Base-by-base conservation (phyloP, 78 protist species). In the Salpingoeca rosetta region DNA sequence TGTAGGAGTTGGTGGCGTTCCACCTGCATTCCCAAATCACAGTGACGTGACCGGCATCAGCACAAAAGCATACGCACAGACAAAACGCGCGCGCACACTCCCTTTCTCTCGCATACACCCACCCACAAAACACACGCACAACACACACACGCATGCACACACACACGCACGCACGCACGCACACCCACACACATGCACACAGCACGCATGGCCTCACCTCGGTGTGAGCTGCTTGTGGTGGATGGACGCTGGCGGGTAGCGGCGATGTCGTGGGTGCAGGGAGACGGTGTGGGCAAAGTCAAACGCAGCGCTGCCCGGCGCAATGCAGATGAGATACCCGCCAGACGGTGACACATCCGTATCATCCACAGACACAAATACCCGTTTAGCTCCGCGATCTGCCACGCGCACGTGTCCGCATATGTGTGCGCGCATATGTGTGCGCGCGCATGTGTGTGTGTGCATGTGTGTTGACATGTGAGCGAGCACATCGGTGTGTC, bases 271-370 rank as follows among this genome's bases (percentile, higher is more conserved):
- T 65, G 74, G 74, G 36, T 65, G 22, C 74, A 25, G 25, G 74
- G 25, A 25, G 25, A 65, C 22, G 36, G 74, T 25, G 74, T 84
- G 87, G 36, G 80, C 87, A 40, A 84, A 84, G 80, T 84, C 87
- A 37, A 73, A 84, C 40, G 7, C 37, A 3, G 72, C 80, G 57
- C 0, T 36, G 44, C 88, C 90, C 28, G 91, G 91, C 31, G 90
- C 89, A n/a, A 83, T 85, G n/a, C 93, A 81, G 86, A 91, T 57
- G 35, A 89, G 39, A 80, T 65, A 83, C 7, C 93, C 91, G n/a
- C 51, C 76, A n/a, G n/a, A n/a, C n/a, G n/a, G n/a, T n/a, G n/a
- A n/a, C n/a, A n/a, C n/a, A n/a, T n/a, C n/a, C n/a, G n/a, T n/a
- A n/a, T n/a, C n/a, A n/a, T n/a, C n/a, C n/a, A n/a, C n/a, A n/a